Percentiles rank a stretch among this genome's conserved stretches.
These are phyloP conservation scores for Stagonosporopsis rhizophila DNA, from an alignment of 2,329 filamentous ascomycete species.

Conservation along the genomic window DNA sequence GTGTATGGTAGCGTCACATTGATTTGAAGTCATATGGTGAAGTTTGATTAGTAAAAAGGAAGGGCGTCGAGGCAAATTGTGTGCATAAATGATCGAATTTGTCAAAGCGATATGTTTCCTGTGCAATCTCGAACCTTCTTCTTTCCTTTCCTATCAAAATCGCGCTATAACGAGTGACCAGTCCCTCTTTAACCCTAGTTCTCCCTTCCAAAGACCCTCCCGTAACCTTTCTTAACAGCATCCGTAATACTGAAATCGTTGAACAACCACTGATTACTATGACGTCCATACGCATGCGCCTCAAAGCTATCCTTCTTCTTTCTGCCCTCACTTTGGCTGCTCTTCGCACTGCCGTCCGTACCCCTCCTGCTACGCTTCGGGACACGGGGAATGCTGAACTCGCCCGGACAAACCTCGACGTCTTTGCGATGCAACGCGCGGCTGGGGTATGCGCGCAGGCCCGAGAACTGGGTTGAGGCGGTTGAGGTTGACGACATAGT, in stretches of 20 bases:
- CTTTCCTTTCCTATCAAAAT: neutral
- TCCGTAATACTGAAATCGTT: slow-evolving; percentile 48
- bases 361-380: slow-evolving; percentile 25
- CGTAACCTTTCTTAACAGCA: slow-evolving; percentile 40
- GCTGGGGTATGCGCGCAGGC: slow-evolving; percentile 25
- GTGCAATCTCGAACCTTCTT: neutral
- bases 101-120: neutral
- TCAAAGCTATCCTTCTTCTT: slow-evolving; percentile 27
- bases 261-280: slow-evolving; percentile 50
- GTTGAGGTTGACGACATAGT: slow-evolving; percentile 36
- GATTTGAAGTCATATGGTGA: too few species aligned
- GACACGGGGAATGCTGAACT: slow-evolving; percentile 41
- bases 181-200: neutral
- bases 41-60: neutral
- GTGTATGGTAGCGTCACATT: too few species aligned
- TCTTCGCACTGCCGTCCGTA: slow-evolving; percentile 24
- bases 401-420: slow-evolving; percentile 31
- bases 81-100: neutral
- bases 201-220: slow-evolving; percentile 36
- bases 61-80: neutral
- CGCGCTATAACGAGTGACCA: neutral
- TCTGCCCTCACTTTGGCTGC: slow-evolving; percentile 20
- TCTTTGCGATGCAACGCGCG: slow-evolving; percentile 22
- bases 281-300: slow-evolving; percentile 46
- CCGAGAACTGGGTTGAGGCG: slow-evolving; percentile 23